Conservation (phyloP, 2,329 filamentous ascomycete species). For the Pestalotiopsis sp. region DNA sequence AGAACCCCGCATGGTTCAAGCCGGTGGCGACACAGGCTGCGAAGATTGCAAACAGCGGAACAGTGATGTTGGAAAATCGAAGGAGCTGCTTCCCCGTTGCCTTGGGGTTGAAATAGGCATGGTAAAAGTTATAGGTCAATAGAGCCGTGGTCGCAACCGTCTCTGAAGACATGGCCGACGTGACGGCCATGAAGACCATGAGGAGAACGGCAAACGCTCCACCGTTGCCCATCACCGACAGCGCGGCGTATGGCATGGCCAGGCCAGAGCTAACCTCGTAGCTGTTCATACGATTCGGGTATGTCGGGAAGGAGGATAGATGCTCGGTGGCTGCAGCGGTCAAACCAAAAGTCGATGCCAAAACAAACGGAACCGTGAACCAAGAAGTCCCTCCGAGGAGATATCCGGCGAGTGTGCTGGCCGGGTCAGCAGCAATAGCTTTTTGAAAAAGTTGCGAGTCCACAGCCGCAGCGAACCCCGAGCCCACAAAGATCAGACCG, state of each 20-base stretch:
- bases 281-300: conserved; percentile 68
- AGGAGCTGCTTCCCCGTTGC: conserved; percentile 6
- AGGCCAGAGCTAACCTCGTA: conserved; percentile 80
- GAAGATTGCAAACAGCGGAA: not conserved
- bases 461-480: conserved; percentile 12
- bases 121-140: not conserved
- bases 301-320: conserved; percentile 71
- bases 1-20: conserved; percentile 6
- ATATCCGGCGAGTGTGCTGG: conserved; percentile 5
- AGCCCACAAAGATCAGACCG: conserved; percentile 67
- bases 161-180: conserved; percentile 5
- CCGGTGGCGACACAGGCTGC: not conserved
- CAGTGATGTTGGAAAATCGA: not conserved
- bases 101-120: not conserved
- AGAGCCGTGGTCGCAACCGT: conserved; percentile 3
- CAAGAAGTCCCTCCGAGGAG: conserved; percentile 66
- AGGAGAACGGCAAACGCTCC: not conserved
- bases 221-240: conserved; percentile 39
- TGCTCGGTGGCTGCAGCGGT: conserved; percentile 77
- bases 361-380: conserved; percentile 90
- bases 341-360: conserved; percentile 84
- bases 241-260: conserved; percentile 86
- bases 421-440: conserved; percentile 66
- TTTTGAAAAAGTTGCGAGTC: conserved; percentile 68
- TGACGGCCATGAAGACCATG: conserved; percentile 11